These are phyloP conservation scores for Dorcoceras hygrometricum DNA, from an alignment of 257 asterid genomes.

Conservation along the genomic window DNA sequence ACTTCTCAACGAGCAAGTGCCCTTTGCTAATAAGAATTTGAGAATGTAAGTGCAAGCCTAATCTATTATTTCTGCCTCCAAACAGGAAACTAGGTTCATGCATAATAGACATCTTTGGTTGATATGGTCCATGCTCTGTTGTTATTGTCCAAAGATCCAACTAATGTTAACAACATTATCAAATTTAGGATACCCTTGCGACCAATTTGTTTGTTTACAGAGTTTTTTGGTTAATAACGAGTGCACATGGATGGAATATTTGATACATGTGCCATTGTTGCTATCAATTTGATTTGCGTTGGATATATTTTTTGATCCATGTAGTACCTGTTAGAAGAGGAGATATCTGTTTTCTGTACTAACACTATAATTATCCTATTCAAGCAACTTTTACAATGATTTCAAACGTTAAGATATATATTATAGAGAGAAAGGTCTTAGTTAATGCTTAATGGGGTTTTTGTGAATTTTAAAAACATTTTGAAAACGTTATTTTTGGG, in stretches of 20 bases:
- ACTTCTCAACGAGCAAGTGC: constrained; percentile 83
- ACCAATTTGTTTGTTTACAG: neutral
- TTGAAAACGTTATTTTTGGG: too few relatives aligned
- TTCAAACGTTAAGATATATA: too few relatives aligned
- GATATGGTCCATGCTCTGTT: neutral
- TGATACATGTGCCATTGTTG: neutral
- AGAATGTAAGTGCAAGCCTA: constrained; percentile 57
- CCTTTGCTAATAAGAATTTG: constrained; percentile 67
- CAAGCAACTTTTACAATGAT: neutral
- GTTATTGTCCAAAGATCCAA: constrained; percentile 1
- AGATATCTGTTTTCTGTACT: neutral
- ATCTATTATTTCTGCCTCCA: constrained; percentile 18
- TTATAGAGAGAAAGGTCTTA: neutral
- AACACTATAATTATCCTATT: neutral
- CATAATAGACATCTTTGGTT: constrained; percentile 11
- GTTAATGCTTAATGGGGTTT: neutral
- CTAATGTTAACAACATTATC: neutral
- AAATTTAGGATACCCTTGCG: constrained; percentile 6
- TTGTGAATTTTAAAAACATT: neutral
- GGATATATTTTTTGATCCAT: neutral
- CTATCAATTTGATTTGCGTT: neutral
- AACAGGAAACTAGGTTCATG: constrained; percentile 13
- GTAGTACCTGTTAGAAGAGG: neutral
- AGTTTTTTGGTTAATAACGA: neutral
- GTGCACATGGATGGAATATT: neutral